Conservation (phyloP, 495 filamentous ascomycete species). For the Penicillium fimorum region DNA sequence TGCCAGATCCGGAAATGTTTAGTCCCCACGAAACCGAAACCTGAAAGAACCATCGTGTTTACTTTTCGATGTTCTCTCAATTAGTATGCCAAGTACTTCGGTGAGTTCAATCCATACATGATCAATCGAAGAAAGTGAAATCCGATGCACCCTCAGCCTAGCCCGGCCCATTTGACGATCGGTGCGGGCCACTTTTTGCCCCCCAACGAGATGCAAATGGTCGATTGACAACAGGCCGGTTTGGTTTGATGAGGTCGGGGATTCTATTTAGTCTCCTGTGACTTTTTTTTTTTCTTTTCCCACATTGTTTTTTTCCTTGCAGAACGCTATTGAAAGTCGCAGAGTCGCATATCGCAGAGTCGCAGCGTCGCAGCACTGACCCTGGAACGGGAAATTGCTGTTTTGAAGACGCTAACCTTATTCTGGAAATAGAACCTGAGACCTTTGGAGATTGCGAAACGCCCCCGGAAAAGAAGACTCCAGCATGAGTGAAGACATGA, state of each 20-base stretch:
- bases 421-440: background rate
- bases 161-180: conserved; percentile 4
- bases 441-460: conserved; percentile 5
- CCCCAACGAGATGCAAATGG: conserved; percentile 1
- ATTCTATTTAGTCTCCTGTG: background rate
- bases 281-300: background rate
- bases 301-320: conserved; percentile 8
- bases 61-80: background rate
- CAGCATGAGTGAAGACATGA: background rate
- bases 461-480: background rate
- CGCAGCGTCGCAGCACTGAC: background rate
- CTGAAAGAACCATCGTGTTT: background rate
- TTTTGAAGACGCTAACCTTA: background rate
- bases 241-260: conserved; percentile 10
- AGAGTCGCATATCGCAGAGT: background rate
- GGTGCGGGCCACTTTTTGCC: conserved; percentile 1
- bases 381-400: background rate
- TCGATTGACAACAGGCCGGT: conserved; percentile 10
- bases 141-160: background rate
- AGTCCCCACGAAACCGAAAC: background rate
- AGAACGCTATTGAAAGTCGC: background rate
- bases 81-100: background rate
- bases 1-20: background rate
- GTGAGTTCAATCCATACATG: background rate
- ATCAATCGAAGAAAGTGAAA: background rate